Base-by-base conservation (phyloP, 805 yeast genomes). In the Kregervanrija fluxuum region DNA sequence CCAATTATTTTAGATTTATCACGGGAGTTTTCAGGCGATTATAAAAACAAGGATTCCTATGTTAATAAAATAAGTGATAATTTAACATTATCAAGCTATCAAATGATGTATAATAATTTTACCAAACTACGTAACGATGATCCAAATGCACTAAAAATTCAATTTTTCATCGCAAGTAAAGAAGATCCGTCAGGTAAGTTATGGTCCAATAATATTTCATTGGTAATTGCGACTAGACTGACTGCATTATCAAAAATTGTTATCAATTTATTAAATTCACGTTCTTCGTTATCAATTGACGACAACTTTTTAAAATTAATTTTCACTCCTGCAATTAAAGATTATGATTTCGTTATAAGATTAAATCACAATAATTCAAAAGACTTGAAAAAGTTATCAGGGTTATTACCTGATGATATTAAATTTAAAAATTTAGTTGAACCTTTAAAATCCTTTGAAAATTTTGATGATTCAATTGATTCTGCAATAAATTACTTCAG, bases 211-310 rank as follows among this genome's bases (percentile, higher is more conserved):
- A 54, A 54, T 15, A 56, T 73, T 35, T 68, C 77, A 2, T 68
- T 85, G 44, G 90, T 96, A 8, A 81, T 90, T 46, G 89, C 95
- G 4, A 74, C 90, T 11, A 79, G 99, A 65, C 67, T 91, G 49
- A 91, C 98, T 0, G 90, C 95, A 0, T 72, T 93, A 48, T 77
- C 96, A 1, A 77, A 87, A 51, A 90, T 84, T 30, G 90, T 91
- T 0, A 64, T 77, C 35, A 71, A 73, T 14, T 59, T 84, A 45
- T 61, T 81, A 15, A 35, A 49, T 2, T 53, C 49, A 30, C 14
- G 39, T n/a, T 33, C 37, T 30, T 35, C 15, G n/a, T 33, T 43
- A 17, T 43, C 51, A 10, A 41, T 59, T 32, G 50, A 48, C 44
- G 49, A 47, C 35, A 65, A 67, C 42, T 71, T 73, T 2, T 56